Conservation (phyloP, 75 land plant genomes). For the Larix kaempferi region DNA sequence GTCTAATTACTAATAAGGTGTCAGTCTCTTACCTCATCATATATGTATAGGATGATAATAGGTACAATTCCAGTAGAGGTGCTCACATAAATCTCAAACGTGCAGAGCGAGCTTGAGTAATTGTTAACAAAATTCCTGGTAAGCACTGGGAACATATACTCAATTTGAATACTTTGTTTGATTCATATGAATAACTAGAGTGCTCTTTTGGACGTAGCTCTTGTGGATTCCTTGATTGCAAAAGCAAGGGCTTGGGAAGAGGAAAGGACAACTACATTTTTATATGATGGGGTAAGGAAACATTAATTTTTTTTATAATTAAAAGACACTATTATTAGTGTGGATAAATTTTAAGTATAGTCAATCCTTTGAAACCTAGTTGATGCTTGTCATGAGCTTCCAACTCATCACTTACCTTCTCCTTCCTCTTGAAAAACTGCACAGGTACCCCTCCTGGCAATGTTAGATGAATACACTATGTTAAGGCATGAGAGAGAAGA, state of each 20-base stretch:
- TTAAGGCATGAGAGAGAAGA: slow-evolving; percentile 95
- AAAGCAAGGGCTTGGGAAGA: slow-evolving; percentile 94
- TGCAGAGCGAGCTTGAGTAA: slow-evolving; percentile 86
- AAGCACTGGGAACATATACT: background rate
- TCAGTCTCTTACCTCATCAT: too few species aligned
- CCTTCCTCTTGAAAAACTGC: background rate
- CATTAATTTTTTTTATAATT: background rate
- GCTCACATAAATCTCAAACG: slow-evolving; percentile 98
- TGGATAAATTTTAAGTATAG: background rate
- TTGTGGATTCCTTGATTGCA: slow-evolving; percentile 78
- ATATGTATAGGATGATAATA: slow-evolving; percentile 75
- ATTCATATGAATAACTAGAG: background rate
- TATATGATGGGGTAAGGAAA: slow-evolving; percentile 70
- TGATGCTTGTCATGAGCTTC: background rate
- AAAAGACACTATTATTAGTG: background rate
- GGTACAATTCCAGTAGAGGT: slow-evolving; percentile 84
- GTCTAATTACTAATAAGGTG: too few species aligned
- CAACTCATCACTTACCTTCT: background rate
- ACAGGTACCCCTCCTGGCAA: slow-evolving; percentile 84
- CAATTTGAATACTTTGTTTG: background rate
- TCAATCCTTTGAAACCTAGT: background rate
- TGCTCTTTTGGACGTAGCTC: slow-evolving; percentile 45
- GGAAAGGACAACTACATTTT: slow-evolving; percentile 62
- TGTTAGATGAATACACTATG: slow-evolving; percentile 95
- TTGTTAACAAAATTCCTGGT: slow-evolving; percentile 96